Evolutionary conservation across 139 green algal species (phyloP).

Genomic region (Deuterostichococcus epilithicus): DNA sequence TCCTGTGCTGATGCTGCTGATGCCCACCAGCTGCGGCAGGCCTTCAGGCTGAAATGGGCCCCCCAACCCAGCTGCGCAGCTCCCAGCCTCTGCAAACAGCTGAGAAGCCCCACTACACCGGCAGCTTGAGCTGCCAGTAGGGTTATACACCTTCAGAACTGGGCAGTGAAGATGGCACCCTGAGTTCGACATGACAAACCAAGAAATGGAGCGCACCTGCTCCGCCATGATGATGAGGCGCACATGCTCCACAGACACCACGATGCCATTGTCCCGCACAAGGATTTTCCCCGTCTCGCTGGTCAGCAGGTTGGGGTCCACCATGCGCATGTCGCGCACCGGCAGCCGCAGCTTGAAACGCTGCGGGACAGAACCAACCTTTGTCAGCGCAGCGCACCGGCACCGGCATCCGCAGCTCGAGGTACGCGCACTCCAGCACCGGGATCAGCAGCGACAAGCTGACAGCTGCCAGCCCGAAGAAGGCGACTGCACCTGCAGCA

Average conservation of each 20-base stretch:
- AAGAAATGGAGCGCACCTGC: constrained; percentile 8
- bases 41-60: too few species aligned
- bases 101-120: too few species aligned
- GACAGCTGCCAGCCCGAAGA: too few species aligned
- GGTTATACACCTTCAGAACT: background rate
- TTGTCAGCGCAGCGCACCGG: background rate
- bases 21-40: too few species aligned
- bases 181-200: too few species aligned
- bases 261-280: constrained; percentile 76
- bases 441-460: background rate
- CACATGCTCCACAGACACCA: constrained; percentile 77
- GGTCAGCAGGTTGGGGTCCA: constrained; percentile 62
- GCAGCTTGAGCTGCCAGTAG: background rate
- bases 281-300: constrained; percentile 53
- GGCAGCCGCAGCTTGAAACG: constrained; percentile 67
- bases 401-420: background rate
- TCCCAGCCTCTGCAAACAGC: too few species aligned
- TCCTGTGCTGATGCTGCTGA: too few species aligned
- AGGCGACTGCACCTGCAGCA: constrained; percentile 71
- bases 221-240: constrained; percentile 72
- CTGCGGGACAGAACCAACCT: background rate
- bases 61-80: too few species aligned
- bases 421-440: too few species aligned
- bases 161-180: too few species aligned
- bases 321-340: constrained; percentile 78